These are phyloP conservation scores for Paramyrothecium roridum DNA, from an alignment of 2,329 filamentous ascomycete species.

Conservation along the genomic window DNA sequence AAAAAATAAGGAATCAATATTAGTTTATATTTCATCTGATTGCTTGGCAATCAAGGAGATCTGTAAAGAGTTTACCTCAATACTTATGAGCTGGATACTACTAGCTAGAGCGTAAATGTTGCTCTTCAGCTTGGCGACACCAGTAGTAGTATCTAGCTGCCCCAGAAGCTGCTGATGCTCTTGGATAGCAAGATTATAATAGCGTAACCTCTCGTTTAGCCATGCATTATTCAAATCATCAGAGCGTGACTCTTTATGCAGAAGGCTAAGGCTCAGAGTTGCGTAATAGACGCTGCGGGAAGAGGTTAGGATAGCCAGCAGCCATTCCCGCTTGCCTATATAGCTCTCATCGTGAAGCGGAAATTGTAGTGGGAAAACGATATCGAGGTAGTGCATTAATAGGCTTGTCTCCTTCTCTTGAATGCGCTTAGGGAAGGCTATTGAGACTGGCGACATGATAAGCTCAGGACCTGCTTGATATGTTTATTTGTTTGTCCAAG, in stretches of 20 bases:
- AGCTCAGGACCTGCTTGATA: no score
- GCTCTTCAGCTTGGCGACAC: constrained; percentile 2
- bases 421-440: constrained; percentile 1
- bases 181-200: constrained; percentile 2
- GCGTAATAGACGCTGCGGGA: constrained; percentile 2
- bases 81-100: constrained; percentile 2
- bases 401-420: constrained; percentile 3
- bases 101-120: constrained; percentile 3
- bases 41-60: no score
- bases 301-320: constrained; percentile 1
- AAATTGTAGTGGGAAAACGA: constrained; percentile 2
- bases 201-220: constrained; percentile 1
- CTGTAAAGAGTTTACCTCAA: background rate
- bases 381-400: constrained; percentile 3
- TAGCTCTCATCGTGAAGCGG: constrained; percentile 1
- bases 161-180: constrained; percentile 3
- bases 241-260: constrained; percentile 1
- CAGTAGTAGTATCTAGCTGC: background rate
- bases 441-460: background rate
- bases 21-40: no score
- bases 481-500: no score
- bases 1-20: background rate
- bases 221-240: constrained; percentile 1
- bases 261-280: constrained; percentile 1
- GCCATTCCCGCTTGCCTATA: constrained; percentile 1